Conservation (phyloP, 345 rosid genomes). For the Iberis pinnata region DNA sequence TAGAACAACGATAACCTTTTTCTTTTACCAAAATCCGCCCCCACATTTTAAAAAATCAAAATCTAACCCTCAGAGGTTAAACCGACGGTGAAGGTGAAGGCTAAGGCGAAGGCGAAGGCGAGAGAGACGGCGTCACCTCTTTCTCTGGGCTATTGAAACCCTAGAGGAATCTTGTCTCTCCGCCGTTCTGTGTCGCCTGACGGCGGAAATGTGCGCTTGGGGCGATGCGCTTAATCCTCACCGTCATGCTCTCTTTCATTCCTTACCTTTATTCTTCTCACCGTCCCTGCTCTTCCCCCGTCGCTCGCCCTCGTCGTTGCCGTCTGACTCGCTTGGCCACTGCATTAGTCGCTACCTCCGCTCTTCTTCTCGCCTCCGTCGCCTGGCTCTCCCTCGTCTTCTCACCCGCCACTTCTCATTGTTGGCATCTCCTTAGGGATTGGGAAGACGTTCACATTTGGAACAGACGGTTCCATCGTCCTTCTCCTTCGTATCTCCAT, state of each 20-base stretch:
- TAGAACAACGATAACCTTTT: background rate
- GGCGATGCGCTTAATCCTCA: slow-evolving; percentile 35
- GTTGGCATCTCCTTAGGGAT: slow-evolving; percentile 46
- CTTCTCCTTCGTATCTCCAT: slow-evolving; percentile 3
- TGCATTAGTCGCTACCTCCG: slow-evolving; percentile 43
- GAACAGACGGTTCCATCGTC: slow-evolving; percentile 19
- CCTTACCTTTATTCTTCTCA: slow-evolving; percentile 24
- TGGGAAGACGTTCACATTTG: slow-evolving; percentile 41
- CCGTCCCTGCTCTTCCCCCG: slow-evolving; percentile 31
- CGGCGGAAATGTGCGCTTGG: slow-evolving; percentile 38
- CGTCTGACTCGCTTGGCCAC: slow-evolving; percentile 46
- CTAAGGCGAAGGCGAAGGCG: slow-evolving; percentile 11
- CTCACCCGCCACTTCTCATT: slow-evolving; percentile 49
- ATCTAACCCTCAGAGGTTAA: background rate
- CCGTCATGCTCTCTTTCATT: slow-evolving; percentile 29
- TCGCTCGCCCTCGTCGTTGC: slow-evolving; percentile 40
- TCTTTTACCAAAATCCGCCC: slow-evolving; percentile 7
- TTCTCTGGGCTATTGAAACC: no score
- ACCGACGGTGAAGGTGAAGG: no score
- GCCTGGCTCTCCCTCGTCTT: slow-evolving; percentile 87
- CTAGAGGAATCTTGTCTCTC: background rate
- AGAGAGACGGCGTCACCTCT: slow-evolving; percentile 9
- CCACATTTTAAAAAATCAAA: background rate
- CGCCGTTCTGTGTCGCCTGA: slow-evolving; percentile 22
- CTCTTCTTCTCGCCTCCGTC: slow-evolving; percentile 56